Base-by-base conservation (phyloP, 371 early-diverging fungal species). In the Nematocida ausubeli region DNA sequence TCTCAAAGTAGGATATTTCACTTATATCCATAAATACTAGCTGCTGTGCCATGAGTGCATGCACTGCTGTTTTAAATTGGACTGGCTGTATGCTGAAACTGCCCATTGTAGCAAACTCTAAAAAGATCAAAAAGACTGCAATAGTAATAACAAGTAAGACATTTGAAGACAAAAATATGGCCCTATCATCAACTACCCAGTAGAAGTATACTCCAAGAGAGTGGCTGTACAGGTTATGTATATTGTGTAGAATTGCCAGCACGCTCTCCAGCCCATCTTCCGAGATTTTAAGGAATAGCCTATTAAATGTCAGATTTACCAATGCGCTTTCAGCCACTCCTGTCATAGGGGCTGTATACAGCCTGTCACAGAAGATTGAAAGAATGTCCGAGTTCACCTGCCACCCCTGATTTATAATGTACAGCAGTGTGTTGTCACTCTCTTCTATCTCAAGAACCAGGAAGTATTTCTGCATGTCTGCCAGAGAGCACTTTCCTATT, bases 211-310 rank as follows among this genome's bases (percentile, higher is more conserved):
- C 64, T 24, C 73, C 73, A 14, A 72, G 55, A 32, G 73, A 72
- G 66, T 72, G 73, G 73, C 73, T 72, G 34, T 72, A 72, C 32
- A 72, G 39, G 47, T 72, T 72, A 32, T 72, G 72, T 16, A 72
- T 62, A 34, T 72, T 72, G 37, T 62, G 62, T 22, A 72, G 35
- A n/a, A 64, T 62, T 19, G 40, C 73, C 6, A 72, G 63, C 32
- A 65, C 65, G 7, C 24, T 28, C 6, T 44, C 63, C 12, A 72
- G 1, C 0, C n/a, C 42, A 22, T 72, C 50, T 19, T 64, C 51
- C 16, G 69, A 44, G 14, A 35, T 30, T 14, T 28, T 26, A 0
- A 72, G 24, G 26, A 5, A 22, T 16, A 72, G 12, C 22, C 44
- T 24, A 49, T 72, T 72, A 54, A 72, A 72, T 6, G 32, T 0